A percentile compares a stretch with the other conserved stretches of the same genome.
Evolutionary conservation across 139 green algal species (phyloP).

Genomic region (Tetradesmus lagerheimii): DNA sequence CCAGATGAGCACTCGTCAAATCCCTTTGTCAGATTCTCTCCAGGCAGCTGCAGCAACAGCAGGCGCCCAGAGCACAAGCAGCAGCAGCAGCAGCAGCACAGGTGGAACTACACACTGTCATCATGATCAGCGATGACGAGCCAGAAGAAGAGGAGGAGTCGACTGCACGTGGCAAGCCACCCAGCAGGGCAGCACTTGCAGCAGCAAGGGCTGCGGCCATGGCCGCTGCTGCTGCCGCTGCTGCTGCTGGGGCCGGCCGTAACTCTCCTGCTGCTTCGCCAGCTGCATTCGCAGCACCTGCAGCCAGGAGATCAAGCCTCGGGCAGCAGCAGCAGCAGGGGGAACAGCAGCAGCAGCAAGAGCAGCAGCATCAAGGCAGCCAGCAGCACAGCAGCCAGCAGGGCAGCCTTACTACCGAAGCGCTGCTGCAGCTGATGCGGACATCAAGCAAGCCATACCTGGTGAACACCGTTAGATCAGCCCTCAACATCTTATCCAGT

Average conservation of each 20-base stretch:
- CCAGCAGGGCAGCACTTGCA: neutral
- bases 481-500: neutral
- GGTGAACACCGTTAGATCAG: neutral
- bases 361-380: neutral
- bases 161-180: neutral
- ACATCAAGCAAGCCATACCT: neutral
- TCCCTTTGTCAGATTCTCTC: neutral
- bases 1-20: neutral
- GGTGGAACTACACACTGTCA: neutral
- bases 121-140: neutral
- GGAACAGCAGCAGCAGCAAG: too few species aligned
- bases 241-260: neutral
- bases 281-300: neutral
- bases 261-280: neutral
- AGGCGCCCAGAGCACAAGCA: neutral
- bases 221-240: neutral
- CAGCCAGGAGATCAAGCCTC: neutral
- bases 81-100: neutral
- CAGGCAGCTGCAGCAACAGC: neutral
- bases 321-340: neutral
- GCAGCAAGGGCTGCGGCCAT: neutral
- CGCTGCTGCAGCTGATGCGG: neutral
- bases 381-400: constrained; percentile 25
- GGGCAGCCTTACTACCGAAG: neutral
- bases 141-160: neutral